Evolutionary conservation across 805 yeast genomes (phyloP), one percentile per base, ranked within the genome.

Genomic region (Geotrichum ghanense): DNA sequence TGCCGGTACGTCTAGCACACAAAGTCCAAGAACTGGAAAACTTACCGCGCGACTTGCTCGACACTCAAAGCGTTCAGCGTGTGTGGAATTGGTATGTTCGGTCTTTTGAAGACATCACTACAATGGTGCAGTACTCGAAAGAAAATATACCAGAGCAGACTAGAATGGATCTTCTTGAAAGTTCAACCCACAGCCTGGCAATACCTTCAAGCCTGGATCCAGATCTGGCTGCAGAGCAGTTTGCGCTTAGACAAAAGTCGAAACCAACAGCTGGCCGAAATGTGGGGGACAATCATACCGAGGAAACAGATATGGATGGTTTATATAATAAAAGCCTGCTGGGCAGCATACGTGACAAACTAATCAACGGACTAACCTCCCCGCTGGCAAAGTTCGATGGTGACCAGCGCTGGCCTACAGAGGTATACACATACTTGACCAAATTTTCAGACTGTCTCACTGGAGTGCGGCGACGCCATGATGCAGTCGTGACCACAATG

Each of bases 51-150:
- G 88, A 86, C 0, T 70, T 88, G 46, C 74, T 72, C 53, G 70
- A 78, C 24, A 81, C 81, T 78, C 86, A 86, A 1, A 78, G 87
- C 2, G 84, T 89, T 44, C 68, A 75, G 45, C 73, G 79, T 52
- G 95, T 87, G 16, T 75, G 81, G 50, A 78, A 86, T 59, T 88
- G 96, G 95, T 88, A 87, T 60, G 89, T 89, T 1, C 92, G 85
- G 60, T 80, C 90, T 6, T 88, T 88, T 63, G 88, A 86, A 55
- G 69, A 87, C 59, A 72, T 87, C 53, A 77, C 82, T 55, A 72
- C 3, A 71, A 81, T 17, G 63, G 53, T 41, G 77, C 78, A 19
- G 63, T 39, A 12, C 21, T 12, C 42, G 16, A 20, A 22, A 39
- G 25, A 39, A 7, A 17, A 39, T 12, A 39, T 39, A 7, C 42